These are phyloP conservation scores for Candida schatavii DNA, from an alignment of 805 yeast genomes.

Conservation along the genomic window DNA sequence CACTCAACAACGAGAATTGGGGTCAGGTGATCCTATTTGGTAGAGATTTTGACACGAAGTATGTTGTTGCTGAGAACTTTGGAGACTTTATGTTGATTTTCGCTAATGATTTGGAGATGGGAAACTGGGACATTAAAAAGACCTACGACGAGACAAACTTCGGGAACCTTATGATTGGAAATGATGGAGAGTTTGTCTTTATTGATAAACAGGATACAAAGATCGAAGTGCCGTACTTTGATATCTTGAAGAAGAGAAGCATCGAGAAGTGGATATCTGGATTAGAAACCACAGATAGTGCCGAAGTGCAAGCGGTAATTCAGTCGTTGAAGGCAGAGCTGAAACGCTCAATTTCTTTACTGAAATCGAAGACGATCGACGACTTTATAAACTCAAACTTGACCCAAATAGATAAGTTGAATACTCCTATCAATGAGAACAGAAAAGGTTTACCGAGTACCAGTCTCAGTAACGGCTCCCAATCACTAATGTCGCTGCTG, in stretches of 20 bases:
- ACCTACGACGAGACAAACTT: conserved; percentile 37
- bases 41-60: conserved; percentile 88
- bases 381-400: conserved; percentile 29
- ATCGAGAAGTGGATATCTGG: conserved; percentile 30
- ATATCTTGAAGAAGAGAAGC: conserved; percentile 35
- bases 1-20: conserved; percentile 59
- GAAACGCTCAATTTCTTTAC: conserved; percentile 17
- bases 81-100: conserved; percentile 81
- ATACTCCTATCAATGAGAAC: conserved; percentile 8
- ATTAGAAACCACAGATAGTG: conserved; percentile 15
- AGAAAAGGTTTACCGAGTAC: conserved; percentile 2
- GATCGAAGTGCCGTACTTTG: conserved; percentile 40
- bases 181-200: conserved; percentile 71
- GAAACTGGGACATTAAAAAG: conserved; percentile 71
- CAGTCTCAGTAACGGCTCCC: too few species aligned
- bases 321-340: conserved; percentile 20
- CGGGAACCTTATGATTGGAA: conserved; percentile 60
- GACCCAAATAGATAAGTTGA: conserved; percentile 19
- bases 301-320: conserved; percentile 12
- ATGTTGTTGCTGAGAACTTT: conserved; percentile 82
- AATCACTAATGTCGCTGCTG: background rate
- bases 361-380: conserved; percentile 24
- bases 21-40: conserved; percentile 95
- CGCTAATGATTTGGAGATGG: conserved; percentile 84
- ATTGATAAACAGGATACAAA: conserved; percentile 54